phyloP scores from a whole-genome alignment of 805 yeast species.

The Pichia cephalocereana region DNA sequence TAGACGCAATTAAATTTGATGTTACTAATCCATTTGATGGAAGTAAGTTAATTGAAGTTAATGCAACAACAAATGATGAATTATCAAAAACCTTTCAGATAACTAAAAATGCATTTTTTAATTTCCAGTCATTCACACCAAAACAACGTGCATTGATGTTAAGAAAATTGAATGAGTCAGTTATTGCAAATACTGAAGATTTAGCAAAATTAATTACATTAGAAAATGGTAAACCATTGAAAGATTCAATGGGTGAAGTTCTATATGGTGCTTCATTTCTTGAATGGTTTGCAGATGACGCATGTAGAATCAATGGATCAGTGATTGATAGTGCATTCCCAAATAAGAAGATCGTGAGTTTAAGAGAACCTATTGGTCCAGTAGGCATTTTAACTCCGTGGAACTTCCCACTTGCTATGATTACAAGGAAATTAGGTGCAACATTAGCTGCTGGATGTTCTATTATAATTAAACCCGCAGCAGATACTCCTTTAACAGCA shows the following conservation, averaged over 20 bases:
- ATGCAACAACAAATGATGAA: conserved; percentile 40
- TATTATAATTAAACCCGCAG: conserved; percentile 66
- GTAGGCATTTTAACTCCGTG: conserved; percentile 76
- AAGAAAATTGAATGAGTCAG: conserved; percentile 40
- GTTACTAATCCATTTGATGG: conserved; percentile 70
- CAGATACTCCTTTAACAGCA: conserved; percentile 67
- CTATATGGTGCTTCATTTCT: conserved; percentile 63
- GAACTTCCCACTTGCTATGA: conserved; percentile 81
- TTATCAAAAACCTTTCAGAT: conserved; percentile 41
- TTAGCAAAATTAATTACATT: conserved; percentile 55
- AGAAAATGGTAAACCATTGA: conserved; percentile 69
- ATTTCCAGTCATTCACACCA: conserved; percentile 41
- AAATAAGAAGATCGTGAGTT: conserved; percentile 40
- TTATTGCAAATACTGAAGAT: conserved; percentile 50
- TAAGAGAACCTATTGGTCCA: conserved; percentile 70
- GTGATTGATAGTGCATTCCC: conserved; percentile 45
- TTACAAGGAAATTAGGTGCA: conserved; percentile 64
- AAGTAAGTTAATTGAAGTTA: conserved; percentile 41
- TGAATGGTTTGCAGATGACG: conserved; percentile 83
- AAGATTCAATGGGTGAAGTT: conserved; percentile 66
- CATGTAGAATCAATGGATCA: conserved; percentile 62
- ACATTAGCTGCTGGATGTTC: conserved; percentile 83
- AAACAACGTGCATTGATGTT: conserved; percentile 49
- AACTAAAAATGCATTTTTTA: conserved; percentile 44
- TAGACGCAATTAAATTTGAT: conserved; percentile 38